Percentiles rank a stretch among this genome's conserved stretches.
These are phyloP conservation scores for Sarocladium brachiariae DNA, from an alignment of 2,329 filamentous ascomycete genomes.

Conservation along the genomic window DNA sequence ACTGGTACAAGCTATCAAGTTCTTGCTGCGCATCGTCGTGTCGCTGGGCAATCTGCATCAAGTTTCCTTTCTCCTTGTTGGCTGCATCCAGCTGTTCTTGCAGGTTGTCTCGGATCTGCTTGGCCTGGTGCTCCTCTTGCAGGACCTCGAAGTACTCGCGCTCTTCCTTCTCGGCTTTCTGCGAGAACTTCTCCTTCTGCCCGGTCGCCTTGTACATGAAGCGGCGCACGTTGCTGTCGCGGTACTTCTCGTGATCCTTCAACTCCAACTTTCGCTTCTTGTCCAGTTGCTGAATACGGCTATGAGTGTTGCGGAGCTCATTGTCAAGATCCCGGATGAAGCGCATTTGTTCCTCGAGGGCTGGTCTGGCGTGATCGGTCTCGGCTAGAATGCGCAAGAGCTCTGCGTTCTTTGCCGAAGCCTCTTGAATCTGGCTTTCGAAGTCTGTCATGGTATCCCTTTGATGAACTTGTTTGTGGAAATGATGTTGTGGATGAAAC, in stretches of 20 bases:
- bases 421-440: constrained; percentile 30
- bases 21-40: constrained; percentile 36
- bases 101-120: constrained; percentile 34
- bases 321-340: constrained; percentile 39
- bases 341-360: constrained; percentile 36
- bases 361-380: constrained; percentile 41
- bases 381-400: constrained; percentile 39
- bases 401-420: constrained; percentile 32
- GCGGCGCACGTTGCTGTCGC: constrained; percentile 43
- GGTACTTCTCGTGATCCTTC: constrained; percentile 45
- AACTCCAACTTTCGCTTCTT: constrained; percentile 38
- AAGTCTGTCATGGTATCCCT: constrained; percentile 22
- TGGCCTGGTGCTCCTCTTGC: constrained; percentile 38
- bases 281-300: constrained; percentile 32
- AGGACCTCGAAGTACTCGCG: constrained; percentile 47
- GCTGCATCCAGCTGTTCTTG: constrained; percentile 34
- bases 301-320: constrained; percentile 29
- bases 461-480: background rate
- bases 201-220: constrained; percentile 45
- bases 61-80: constrained; percentile 22
- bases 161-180: constrained; percentile 41
- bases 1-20: constrained; percentile 38
- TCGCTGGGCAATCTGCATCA: constrained; percentile 28
- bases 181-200: constrained; percentile 31
- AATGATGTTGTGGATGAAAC: background rate